Conservation (phyloP, 163 green algal genomes). For the Prototheca stagnorum region DNA sequence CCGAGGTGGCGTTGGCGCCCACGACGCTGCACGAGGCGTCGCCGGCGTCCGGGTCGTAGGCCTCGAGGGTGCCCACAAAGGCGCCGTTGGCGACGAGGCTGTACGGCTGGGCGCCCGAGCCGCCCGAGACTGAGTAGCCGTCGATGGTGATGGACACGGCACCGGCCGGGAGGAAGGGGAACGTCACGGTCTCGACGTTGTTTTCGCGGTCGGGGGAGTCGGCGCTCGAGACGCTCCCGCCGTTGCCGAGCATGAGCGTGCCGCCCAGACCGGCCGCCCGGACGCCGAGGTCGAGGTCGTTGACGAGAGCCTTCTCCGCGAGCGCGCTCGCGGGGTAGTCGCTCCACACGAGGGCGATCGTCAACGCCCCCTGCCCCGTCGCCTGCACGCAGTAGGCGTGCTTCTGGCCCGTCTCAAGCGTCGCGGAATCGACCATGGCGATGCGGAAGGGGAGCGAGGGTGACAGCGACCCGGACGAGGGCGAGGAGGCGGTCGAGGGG, state of each 20-base stretch:
- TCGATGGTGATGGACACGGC: constrained; percentile 21
- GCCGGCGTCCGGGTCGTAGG: constrained; percentile 8
- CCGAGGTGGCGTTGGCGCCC: constrained; percentile 14
- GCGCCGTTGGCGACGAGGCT: constrained; percentile 46
- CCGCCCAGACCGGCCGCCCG: constrained; percentile 45
- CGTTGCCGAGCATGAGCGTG: constrained; percentile 43
- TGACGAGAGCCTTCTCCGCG: constrained; percentile 39
- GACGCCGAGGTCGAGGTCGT: constrained; percentile 69
- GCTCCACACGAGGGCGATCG: constrained; percentile 51
- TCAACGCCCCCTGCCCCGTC: constrained; percentile 46
- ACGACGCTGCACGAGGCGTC: constrained; percentile 11
- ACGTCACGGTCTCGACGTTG: constrained; percentile 44
- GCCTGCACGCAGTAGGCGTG: constrained; percentile 63
- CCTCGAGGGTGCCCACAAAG: constrained; percentile 31
- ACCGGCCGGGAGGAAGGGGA: constrained; percentile 18
- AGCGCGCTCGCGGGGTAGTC: constrained; percentile 29
- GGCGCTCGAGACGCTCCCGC: constrained; percentile 13
- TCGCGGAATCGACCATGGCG: constrained; percentile 49
- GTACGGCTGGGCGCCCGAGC: constrained; percentile 34
- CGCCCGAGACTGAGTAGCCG: neutral
- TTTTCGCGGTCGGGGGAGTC: constrained; percentile 39
- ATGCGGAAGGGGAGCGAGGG: neutral
- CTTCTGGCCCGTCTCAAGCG: constrained; percentile 20
- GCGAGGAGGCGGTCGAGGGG: too few species aligned
- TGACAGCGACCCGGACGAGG: too few species aligned